A percentile compares a stretch with the other conserved stretches of the same genome.
phyloP scores from a whole-genome alignment of 192 early-diverging fungal species.

The Geranomyces michiganensis region DNA sequence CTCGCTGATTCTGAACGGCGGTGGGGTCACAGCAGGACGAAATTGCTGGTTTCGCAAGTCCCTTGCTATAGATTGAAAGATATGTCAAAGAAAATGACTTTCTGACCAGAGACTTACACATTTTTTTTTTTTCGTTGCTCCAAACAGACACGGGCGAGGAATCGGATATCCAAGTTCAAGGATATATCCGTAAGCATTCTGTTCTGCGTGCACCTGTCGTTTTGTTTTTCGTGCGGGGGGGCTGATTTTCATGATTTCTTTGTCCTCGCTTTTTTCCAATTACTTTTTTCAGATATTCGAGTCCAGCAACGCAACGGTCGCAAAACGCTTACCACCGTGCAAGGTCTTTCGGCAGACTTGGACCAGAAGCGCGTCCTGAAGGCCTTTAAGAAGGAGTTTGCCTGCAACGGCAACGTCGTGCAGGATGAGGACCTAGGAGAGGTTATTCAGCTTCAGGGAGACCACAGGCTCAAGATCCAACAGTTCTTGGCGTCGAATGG shows the following conservation, averaged over 20 bases:
- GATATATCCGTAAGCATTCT: constrained; percentile 55
- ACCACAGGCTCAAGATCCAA: constrained; percentile 84
- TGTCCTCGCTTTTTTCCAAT: neutral
- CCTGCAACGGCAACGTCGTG: constrained; percentile 94
- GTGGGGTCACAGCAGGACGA: too few species aligned
- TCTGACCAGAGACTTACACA: too few species aligned
- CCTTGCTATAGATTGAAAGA: too few species aligned
- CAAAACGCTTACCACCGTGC: constrained; percentile 95
- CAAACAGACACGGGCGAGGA: constrained; percentile 52
- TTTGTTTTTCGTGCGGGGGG: too few species aligned
- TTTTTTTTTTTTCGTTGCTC: too few species aligned
- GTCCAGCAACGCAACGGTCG: constrained; percentile 96
- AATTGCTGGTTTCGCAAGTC: too few species aligned
- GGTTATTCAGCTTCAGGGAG: constrained; percentile 93
- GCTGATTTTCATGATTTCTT: too few species aligned
- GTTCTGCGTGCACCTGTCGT: neutral
- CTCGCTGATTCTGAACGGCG: too few species aligned
- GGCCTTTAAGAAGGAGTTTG: constrained; percentile 95
- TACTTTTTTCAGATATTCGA: constrained; percentile 80
- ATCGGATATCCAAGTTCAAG: constrained; percentile 40
- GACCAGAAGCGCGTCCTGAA: constrained; percentile 93
- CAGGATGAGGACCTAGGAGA: constrained; percentile 89
- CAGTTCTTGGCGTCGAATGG: constrained; percentile 77
- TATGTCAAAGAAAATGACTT: too few species aligned
- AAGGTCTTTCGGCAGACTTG: constrained; percentile 83